A percentile compares a stretch with the other conserved stretches of the same genome.
Evolutionary conservation across 352 stramenopile genomes (phyloP).

Genomic region (Thalassiosira sp.): DNA sequence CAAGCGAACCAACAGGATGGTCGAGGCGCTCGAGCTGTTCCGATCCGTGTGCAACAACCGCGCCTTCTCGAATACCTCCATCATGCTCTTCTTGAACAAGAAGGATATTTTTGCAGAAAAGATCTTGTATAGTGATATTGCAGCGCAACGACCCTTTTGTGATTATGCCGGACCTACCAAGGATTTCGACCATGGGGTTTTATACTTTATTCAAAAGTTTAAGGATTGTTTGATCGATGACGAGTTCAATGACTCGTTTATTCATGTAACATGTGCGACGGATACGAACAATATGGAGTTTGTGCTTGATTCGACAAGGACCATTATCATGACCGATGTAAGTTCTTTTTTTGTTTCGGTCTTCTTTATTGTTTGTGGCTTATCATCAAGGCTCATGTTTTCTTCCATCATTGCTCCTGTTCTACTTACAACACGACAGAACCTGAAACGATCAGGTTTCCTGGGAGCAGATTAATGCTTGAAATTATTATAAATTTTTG

Average conservation of each 20-base stretch:
- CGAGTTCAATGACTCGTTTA: constrained; percentile 88
- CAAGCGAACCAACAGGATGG: constrained; percentile 93
- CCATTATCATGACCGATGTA: constrained; percentile 85
- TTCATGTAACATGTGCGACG: constrained; percentile 94
- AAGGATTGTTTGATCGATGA: constrained; percentile 87
- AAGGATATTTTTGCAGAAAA: constrained; percentile 96
- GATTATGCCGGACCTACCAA: constrained; percentile 79
- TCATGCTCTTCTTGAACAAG: constrained; percentile 98
- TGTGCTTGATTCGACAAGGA: constrained; percentile 81
- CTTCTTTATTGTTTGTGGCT: neutral
- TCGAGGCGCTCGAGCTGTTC: constrained; percentile 94
- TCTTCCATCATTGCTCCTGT: constrained; percentile 6
- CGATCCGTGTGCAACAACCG: constrained; percentile 94
- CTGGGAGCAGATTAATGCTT: constrained; percentile 70
- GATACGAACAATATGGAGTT: constrained; percentile 94
- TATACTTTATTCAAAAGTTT: constrained; percentile 91
- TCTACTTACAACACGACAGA: constrained; percentile 28
- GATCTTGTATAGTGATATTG: constrained; percentile 87
- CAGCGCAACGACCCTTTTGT: constrained; percentile 68
- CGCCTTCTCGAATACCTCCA: constrained; percentile 92
- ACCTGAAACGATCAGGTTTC: constrained; percentile 81
- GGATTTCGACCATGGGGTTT: constrained; percentile 82
- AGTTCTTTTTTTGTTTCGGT: constrained; percentile 23
- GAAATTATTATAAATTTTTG: constrained; percentile 9
- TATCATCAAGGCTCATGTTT: constrained; percentile 5